Evolutionary conservation across 352 stramenopile species (phyloP).

Genomic region (Phytophthora foliorum): DNA sequence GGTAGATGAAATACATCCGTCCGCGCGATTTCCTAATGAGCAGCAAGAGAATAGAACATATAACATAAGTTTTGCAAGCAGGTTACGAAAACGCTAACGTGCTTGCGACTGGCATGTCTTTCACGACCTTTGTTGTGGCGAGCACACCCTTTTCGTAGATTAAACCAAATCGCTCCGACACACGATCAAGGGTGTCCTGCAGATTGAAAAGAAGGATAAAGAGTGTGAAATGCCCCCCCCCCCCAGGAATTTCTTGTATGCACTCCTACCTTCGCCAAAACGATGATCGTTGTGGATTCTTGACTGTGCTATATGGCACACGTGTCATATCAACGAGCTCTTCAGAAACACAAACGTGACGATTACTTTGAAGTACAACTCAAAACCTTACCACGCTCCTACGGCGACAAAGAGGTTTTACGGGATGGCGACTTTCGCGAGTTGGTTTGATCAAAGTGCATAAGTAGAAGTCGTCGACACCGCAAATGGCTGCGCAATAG

Average conservation of each 20-base stretch:
- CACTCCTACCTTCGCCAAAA: conserved; percentile 31
- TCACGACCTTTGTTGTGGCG: conserved; percentile 19
- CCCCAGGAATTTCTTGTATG: not conserved
- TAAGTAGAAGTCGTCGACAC: conserved; percentile 60
- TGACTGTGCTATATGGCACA: conserved; percentile 28
- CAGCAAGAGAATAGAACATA: conserved; percentile 2
- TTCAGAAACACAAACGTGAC: conserved; percentile 1
- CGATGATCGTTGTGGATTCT: conserved; percentile 31
- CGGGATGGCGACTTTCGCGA: conserved; percentile 8
- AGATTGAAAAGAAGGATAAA: not conserved
- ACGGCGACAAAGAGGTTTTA: conserved; percentile 22
- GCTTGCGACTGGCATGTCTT: not conserved
- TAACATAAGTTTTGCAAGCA: not conserved
- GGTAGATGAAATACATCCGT: conserved; percentile 52
- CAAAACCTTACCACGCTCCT: conserved; percentile 49
- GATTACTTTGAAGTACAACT: too few species aligned
- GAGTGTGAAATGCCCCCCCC: not conserved
- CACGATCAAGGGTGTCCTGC: conserved; percentile 40
- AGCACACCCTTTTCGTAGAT: conserved; percentile 38
- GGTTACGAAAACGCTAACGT: not conserved
- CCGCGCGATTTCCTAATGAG: conserved; percentile 38
- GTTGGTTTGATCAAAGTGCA: not conserved
- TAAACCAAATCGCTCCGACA: conserved; percentile 40
- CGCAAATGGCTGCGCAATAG: conserved; percentile 52
- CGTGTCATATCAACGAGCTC: not conserved